Conservation (phyloP, 2,329 filamentous ascomycete species). For the Alternaria triticimaculans region DNA sequence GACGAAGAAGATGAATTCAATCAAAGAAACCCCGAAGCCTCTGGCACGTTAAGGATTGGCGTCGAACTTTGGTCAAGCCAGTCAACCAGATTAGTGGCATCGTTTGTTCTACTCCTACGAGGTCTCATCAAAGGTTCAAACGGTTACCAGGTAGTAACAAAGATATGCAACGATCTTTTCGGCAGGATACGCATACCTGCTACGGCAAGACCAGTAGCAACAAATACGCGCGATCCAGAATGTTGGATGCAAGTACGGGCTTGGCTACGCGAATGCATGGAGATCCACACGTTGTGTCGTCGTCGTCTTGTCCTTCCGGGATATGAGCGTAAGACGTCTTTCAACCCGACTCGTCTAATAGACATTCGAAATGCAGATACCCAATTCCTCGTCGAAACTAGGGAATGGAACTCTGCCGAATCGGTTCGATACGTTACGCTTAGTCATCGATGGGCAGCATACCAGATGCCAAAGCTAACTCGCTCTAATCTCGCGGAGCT, state of each 20-base stretch:
- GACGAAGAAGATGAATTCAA: background rate
- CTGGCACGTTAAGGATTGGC: fast-evolving
- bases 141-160: background rate
- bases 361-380: background rate
- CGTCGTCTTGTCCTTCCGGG: background rate
- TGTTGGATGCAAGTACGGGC: background rate
- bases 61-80: fast-evolving
- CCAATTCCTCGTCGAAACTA: background rate
- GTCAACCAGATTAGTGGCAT: fast-evolving
- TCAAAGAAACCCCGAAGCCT: background rate
- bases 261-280: background rate
- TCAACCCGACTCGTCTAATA: background rate
- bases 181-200: background rate
- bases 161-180: background rate
- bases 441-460: background rate
- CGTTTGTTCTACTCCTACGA: background rate
- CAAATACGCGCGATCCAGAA: background rate
- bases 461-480: background rate
- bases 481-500: background rate
- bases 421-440: background rate
- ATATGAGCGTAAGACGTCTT: background rate
- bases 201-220: background rate
- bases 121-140: background rate
- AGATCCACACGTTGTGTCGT: background rate
- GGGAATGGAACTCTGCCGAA: background rate